These are phyloP conservation scores for Aspergillus sp. DNA, from an alignment of 2,329 filamentous ascomycete genomes.

Conservation along the genomic window DNA sequence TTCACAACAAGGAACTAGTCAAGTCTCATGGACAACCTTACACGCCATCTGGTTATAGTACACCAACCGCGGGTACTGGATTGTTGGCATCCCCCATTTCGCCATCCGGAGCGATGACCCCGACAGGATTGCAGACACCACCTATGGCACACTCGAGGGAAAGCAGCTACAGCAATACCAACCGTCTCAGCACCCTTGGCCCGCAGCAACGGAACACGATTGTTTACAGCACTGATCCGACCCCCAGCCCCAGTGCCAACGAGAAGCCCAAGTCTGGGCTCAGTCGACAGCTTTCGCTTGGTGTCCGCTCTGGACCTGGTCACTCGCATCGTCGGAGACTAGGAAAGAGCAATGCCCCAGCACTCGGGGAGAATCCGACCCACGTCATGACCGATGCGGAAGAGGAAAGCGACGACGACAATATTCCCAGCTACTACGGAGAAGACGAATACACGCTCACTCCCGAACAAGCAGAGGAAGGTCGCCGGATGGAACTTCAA, in stretches of 20 bases:
- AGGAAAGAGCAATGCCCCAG: conserved; percentile 17
- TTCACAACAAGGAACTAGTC: conserved; percentile 42
- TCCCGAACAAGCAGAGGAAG: conserved; percentile 27
- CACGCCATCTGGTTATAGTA: conserved; percentile 37
- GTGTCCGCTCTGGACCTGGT: conserved; percentile 35
- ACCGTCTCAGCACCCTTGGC: conserved; percentile 27
- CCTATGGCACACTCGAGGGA: conserved; percentile 24
- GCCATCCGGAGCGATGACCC: conserved; percentile 19
- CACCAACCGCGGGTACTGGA: conserved; percentile 26
- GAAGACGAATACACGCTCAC: conserved; percentile 36
- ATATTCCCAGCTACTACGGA: conserved; percentile 28
- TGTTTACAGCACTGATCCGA: conserved; percentile 31
- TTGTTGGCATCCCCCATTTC: conserved; percentile 25
- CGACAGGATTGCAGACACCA: conserved; percentile 29
- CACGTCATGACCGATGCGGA: conserved; percentile 24
- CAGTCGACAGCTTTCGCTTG: conserved; percentile 33
- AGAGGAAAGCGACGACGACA: conserved; percentile 33
- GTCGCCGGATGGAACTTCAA: conserved; percentile 17
- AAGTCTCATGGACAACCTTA: conserved; percentile 27
- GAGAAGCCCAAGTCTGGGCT: conserved; percentile 26
- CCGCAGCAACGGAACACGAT: conserved; percentile 34
- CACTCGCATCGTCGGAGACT: conserved; percentile 26
- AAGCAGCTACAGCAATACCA: conserved; percentile 22
- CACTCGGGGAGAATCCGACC: conserved; percentile 25
- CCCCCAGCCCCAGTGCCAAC: conserved; percentile 22